Evolutionary conservation across 495 filamentous ascomycete genomes (phyloP), one percentile per base, ranked within the genome.

Genomic region (Filosporella fistucella): DNA sequence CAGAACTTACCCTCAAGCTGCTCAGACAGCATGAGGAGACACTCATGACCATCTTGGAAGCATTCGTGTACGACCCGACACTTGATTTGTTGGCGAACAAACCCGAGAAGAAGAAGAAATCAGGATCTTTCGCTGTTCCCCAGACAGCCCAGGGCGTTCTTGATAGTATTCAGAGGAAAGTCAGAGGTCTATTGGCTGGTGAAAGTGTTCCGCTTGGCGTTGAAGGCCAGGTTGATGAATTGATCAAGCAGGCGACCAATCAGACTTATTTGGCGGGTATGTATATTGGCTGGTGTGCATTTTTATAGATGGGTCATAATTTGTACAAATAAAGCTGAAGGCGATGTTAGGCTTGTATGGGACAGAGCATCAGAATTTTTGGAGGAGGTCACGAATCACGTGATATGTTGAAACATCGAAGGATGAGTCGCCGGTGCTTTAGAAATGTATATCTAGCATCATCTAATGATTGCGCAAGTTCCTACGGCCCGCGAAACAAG

Each of bases 271-370:
- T 99, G 63, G 77, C 85, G 13, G 75, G 75, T 5, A 98, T 98
- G 93, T 98, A 98, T 66, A 93, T 97, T 67, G 93, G 93, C 20
- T 98, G 93, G 93, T 95, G 89, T 74, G 77, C 91, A 17, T 97
- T 96, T 60, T 82, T 95, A 54, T 96, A 61, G 32, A 17, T 34
- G 23, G 8, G 20, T 4, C 11, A 20, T 41, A 7, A 26, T 12
- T 9, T 41, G 4, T 8, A 16, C n/a, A 3, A 22, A 23, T 13
- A 39, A 18, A 23, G 23, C 22, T 11, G 1, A 21, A 18, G 14
- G 16, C 26, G 20, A n/a, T 32, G 16, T 9, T 32, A 45, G 13
- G 17, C 26, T 34, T 16, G 10, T 17, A n/a, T n/a, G n/a, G n/a
- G n/a, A n/a, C n/a, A n/a, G n/a, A n/a, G n/a, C n/a, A n/a, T n/a